These are phyloP conservation scores for Umbelopsis isabellina DNA, from an alignment of 192 early-diverging fungal species.

Conservation along the genomic window DNA sequence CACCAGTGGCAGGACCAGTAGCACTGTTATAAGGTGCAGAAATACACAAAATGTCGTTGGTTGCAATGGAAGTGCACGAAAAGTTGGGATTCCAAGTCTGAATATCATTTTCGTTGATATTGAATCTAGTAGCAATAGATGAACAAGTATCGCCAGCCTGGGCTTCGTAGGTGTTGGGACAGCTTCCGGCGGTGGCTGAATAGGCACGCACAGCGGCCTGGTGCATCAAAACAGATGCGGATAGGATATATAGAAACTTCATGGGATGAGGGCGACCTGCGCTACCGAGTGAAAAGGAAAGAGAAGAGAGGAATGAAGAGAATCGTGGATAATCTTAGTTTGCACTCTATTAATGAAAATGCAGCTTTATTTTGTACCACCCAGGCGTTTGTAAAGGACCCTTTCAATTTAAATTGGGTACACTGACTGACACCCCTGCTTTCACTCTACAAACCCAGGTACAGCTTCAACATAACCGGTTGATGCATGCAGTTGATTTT, in stretches of 20 bases:
- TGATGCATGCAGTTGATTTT: no score
- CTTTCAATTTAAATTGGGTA: neutral
- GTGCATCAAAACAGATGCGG: conserved; percentile 7
- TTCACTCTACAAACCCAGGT: no score
- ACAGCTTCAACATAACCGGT: no score
- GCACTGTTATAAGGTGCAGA: neutral
- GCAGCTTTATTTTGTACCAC: conserved; percentile 14
- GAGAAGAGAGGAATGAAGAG: neutral
- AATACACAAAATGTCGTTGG: conserved; percentile 13
- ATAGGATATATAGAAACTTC: conserved; percentile 23
- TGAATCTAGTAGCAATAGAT: neutral
- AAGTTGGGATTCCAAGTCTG: conserved; percentile 1
- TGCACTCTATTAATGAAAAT: neutral
- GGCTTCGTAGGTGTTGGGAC: conserved; percentile 12
- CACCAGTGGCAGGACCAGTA: neutral
- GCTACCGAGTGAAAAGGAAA: conserved; percentile 7
- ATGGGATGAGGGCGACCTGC: conserved; percentile 7
- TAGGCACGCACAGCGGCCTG: conserved; percentile 21
- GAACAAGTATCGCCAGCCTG: conserved; percentile 9
- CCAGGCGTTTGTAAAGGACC: neutral
- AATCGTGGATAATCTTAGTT: neutral
- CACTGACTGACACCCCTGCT: no score
- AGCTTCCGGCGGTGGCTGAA: conserved; percentile 9
- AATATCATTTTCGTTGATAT: neutral
- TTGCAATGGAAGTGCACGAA: neutral